These are phyloP conservation scores for Luffa acutangula DNA, from an alignment of 306 rosid genomes.

Conservation along the genomic window DNA sequence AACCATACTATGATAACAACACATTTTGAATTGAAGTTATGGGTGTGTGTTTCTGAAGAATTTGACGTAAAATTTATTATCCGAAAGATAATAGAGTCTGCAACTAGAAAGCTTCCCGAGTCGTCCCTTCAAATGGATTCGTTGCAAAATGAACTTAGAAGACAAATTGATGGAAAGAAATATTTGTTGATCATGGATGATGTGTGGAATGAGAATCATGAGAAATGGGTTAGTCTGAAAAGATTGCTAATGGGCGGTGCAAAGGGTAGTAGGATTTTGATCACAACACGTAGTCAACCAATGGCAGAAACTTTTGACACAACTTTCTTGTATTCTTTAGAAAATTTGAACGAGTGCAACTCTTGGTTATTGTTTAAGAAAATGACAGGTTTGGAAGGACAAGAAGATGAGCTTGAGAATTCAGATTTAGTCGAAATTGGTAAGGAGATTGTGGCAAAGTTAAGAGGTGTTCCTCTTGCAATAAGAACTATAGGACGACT, in stretches of 20 bases:
- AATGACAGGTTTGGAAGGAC: not conserved
- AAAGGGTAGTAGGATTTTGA: not conserved
- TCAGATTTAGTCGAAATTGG: not conserved
- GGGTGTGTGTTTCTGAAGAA: conserved; percentile 15
- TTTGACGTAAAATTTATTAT: not conserved
- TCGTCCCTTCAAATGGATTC: not conserved
- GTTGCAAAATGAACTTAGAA: not conserved
- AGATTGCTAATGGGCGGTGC: not conserved
- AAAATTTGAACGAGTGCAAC: not conserved
- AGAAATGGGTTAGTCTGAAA: not conserved
- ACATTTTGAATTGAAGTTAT: conserved; percentile 8
- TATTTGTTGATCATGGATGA: conserved; percentile 12
- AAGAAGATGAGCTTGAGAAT: not conserved
- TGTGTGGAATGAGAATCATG: conserved; percentile 4
- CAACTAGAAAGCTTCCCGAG: not conserved
- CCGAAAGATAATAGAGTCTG: not conserved
- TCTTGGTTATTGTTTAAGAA: conserved; percentile 7
- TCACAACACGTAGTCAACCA: not conserved
- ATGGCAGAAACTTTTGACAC: not conserved
- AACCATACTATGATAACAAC: not conserved
- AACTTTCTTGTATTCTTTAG: not conserved
- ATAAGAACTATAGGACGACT: not conserved
- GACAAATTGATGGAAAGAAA: not conserved
- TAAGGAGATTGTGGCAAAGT: conserved; percentile 10
- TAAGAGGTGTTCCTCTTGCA: conserved; percentile 8